phyloP scores from a whole-genome alignment of 164 flowering plant genomes.

The Stephania japonica region DNA sequence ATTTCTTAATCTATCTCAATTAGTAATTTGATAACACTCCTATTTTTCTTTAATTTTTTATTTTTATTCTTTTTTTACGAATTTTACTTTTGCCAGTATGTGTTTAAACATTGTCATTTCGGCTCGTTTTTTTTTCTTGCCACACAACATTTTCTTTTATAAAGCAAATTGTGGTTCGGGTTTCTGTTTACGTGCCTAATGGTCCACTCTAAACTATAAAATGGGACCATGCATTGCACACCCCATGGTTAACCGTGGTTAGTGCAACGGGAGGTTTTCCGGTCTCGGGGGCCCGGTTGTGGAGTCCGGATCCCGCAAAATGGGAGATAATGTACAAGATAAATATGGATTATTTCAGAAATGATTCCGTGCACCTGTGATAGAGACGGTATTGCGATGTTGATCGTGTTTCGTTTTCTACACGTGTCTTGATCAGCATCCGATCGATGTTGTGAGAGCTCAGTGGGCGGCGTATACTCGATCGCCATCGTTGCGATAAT shows the following conservation, averaged over 20 bases:
- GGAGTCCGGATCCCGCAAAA: neutral
- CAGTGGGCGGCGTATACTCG: neutral
- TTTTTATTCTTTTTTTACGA: too few relatives aligned
- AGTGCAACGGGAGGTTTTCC: neutral
- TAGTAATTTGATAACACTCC: too few relatives aligned
- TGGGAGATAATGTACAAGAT: neutral
- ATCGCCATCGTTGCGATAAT: neutral
- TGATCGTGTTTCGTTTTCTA: neutral
- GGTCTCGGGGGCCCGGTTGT: neutral
- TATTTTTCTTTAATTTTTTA: too few relatives aligned
- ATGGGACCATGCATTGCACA: too few relatives aligned
- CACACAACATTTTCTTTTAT: too few relatives aligned
- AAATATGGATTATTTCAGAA: neutral
- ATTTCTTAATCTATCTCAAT: too few relatives aligned
- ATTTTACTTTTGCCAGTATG: too few relatives aligned
- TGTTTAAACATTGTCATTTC: too few relatives aligned
- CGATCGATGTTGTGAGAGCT: neutral
- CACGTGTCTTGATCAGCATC: neutral
- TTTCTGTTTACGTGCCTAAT: too few relatives aligned
- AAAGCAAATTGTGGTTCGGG: too few relatives aligned
- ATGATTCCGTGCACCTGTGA: neutral
- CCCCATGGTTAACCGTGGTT: neutral
- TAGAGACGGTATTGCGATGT: neutral
- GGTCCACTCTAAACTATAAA: too few relatives aligned
- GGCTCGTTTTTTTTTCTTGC: too few relatives aligned